These are phyloP conservation scores for Piromyces finnis DNA, from an alignment of 192 early-diverging fungal species.

Conservation along the genomic window DNA sequence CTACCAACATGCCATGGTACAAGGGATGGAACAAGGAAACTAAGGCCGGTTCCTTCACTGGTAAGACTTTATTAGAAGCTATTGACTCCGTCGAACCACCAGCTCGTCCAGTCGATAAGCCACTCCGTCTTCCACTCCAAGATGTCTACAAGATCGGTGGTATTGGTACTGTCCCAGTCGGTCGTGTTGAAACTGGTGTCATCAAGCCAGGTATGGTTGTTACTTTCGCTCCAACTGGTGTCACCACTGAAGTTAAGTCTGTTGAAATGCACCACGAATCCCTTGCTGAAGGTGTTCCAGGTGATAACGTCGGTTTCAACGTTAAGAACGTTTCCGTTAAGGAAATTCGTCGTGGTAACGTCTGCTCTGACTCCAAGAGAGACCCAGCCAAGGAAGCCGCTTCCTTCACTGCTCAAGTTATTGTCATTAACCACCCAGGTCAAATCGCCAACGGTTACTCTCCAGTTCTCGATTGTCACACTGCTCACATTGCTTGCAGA, in stretches of 20 bases:
- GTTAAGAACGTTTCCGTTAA: constrained; percentile 96
- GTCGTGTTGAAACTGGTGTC: constrained; percentile 90
- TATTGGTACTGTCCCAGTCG: constrained; percentile 92
- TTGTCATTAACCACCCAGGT: constrained; percentile 91
- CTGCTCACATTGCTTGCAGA: constrained; percentile 93
- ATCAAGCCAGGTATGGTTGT: constrained; percentile 81
- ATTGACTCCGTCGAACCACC: constrained; percentile 92
- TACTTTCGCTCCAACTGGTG: constrained; percentile 70
- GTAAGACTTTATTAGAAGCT: constrained; percentile 80
- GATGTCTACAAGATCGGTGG: constrained; percentile 98
- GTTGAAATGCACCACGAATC: constrained; percentile 98
- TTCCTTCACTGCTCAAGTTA: constrained; percentile 87
- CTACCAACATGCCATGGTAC: constrained; percentile 90
- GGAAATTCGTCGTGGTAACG: constrained; percentile 92
- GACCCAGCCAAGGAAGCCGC: constrained; percentile 83
- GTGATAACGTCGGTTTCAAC: constrained; percentile 98
- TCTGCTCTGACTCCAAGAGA: constrained; percentile 93
- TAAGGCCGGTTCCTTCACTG: constrained; percentile 40
- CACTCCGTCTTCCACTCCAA: constrained; percentile 91
- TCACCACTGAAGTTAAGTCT: constrained; percentile 89
- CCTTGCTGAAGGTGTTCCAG: constrained; percentile 68
- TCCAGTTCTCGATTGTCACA: constrained; percentile 89
- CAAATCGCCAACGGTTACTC: constrained; percentile 88
- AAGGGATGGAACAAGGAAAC: constrained; percentile 90
- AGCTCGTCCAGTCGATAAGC: constrained; percentile 72